Conservation (phyloP, 2,329 filamentous ascomycete species). For the Colletotrichum orbiculare region DNA sequence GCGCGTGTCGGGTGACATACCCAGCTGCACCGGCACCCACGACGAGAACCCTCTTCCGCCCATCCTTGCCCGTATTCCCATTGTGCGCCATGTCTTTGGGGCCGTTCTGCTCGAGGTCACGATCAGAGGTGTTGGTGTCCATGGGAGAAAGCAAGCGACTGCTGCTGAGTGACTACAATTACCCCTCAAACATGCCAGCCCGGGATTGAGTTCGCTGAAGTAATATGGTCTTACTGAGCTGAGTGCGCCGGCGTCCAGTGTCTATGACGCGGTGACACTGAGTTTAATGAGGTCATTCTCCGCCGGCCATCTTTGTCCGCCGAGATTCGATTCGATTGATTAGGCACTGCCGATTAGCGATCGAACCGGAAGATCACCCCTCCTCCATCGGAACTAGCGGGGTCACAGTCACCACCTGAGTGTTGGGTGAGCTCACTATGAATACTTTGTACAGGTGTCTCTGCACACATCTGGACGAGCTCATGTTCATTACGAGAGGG, state of each 20-base stretch:
- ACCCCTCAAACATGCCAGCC: background rate
- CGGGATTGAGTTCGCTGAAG: background rate
- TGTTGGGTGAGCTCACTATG: background rate
- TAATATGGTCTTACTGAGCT: conserved; percentile 7
- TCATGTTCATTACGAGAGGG: too few relatives aligned
- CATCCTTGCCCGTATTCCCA: conserved; percentile 24
- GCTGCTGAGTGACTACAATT: too few relatives aligned
- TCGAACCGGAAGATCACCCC: conserved; percentile 20
- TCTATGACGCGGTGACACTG: conserved; percentile 36
- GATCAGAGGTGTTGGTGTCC: conserved; percentile 9
- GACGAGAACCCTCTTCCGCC: conserved; percentile 49
- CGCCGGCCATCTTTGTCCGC: conserved; percentile 13
- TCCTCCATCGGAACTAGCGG: conserved; percentile 30
- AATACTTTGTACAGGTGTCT: background rate
- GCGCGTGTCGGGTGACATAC: conserved; percentile 36
- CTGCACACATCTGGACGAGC: too few relatives aligned
- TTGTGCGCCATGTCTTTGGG: conserved; percentile 30
- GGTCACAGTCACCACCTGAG: conserved; percentile 11
- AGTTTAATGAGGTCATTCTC: conserved; percentile 31
- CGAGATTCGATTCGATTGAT: background rate
- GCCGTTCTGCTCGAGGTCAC: conserved; percentile 31
- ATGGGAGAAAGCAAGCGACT: background rate
- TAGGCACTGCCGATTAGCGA: conserved; percentile 23
- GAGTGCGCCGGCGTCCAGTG: conserved; percentile 3
- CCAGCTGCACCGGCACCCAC: conserved; percentile 56